Percentiles rank a stretch among this genome's conserved stretches.
Conservation (phyloP, 345 rosid species). For the Lagerstroemia speciosa region DNA sequence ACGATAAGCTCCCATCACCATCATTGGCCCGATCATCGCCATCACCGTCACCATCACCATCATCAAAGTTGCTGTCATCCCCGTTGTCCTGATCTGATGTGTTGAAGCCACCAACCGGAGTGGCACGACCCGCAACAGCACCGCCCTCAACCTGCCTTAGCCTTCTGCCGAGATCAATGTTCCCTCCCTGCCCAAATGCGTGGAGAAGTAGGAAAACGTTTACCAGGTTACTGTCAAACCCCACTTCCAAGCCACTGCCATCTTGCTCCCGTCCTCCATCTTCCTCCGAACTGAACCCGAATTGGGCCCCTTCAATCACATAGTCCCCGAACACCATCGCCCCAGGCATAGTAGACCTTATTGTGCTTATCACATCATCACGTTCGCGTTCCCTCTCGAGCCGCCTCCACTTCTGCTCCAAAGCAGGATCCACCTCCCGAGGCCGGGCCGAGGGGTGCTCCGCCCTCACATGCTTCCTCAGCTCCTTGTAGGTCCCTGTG, state of each 20-base stretch:
- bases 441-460: conserved; percentile 79
- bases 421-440: conserved; percentile 63
- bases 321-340: conserved; percentile 83
- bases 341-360: conserved; percentile 82
- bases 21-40: neutral
- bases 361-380: conserved; percentile 69
- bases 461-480: conserved; percentile 81
- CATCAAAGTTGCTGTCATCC: conserved; percentile 10
- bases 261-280: conserved; percentile 8
- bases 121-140: neutral
- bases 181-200: conserved; percentile 66
- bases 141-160: conserved; percentile 18
- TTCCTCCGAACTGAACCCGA: conserved; percentile 38
- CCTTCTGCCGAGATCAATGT: conserved; percentile 32
- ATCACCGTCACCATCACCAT: neutral
- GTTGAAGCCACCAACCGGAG: conserved; percentile 24
- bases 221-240: conserved; percentile 49
- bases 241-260: conserved; percentile 31
- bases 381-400: conserved; percentile 64
- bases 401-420: conserved; percentile 82
- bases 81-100: conserved; percentile 43
- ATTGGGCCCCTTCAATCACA: conserved; percentile 59
- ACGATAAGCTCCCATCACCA: conserved; percentile 32
- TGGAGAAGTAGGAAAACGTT: conserved; percentile 63
- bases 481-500: conserved; percentile 70